Evolutionary conservation across 441 rosid species (phyloP), one percentile per base, ranked within the genome.

Genomic region (Corymbia calophylla): DNA sequence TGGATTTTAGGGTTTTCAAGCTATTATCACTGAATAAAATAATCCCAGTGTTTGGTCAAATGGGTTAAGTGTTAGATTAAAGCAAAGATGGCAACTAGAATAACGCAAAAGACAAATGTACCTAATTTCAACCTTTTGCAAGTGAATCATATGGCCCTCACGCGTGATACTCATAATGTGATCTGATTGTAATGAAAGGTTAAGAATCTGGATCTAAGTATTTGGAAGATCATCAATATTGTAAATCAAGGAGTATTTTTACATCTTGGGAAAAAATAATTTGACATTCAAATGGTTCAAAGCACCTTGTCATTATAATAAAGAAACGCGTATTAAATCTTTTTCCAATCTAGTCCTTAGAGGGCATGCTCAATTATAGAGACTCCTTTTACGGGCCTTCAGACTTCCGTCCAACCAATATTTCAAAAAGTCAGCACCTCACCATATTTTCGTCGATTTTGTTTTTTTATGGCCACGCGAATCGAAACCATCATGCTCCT

Each of bases 321-420:
- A 12, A 23, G n/a, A 1, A 77, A 23, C 1, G 51, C 0, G 3
- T 1, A 1, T 44, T 29, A 1, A 62, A 6, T 12, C 3, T 23
- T 12, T 23, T 23, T 14, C 3, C 51, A 3, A 77, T 39, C 44
- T 4, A 44, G 18, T 4, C 84, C 1, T 73, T 13, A 0, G 0
- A 8, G 6, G 6, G 1, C n/a, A 23, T 12, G 51, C 10, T 44
- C 84, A 44, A 77, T 44, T 77, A 44, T 77, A 23, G 10, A 23
- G n/a, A 12, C 3, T 3, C 49, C 18, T 77, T 77, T 21, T 6
- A 23, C 1, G 3, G 9, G 16, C 44, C 5, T 7, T 39, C 16
- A 23, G 23, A 44, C 51, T 77, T 25, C 7, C 10, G 18, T 77
- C 51, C n/a, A 77, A 7, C 6, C 3, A 23, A 77, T 23, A 6